These are phyloP conservation scores for Leishmania tarentolae DNA, from an alignment of 208 protist genomes.

Conservation along the genomic window DNA sequence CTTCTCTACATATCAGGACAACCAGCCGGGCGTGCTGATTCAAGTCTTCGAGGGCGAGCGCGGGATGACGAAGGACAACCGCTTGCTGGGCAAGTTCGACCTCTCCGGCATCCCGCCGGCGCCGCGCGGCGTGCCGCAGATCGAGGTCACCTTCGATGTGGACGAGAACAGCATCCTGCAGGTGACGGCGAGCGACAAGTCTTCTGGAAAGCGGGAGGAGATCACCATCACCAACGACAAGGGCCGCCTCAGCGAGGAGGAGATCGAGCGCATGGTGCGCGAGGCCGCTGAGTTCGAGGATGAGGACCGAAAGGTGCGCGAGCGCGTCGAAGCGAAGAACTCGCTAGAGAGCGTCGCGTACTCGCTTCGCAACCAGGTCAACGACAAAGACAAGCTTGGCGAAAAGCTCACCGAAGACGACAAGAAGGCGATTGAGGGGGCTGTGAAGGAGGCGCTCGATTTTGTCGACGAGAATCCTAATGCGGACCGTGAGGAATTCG, in stretches of 20 bases:
- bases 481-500: conserved; percentile 95
- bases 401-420: conserved; percentile 93
- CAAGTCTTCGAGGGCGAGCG: conserved; percentile 96
- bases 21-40: conserved; percentile 91
- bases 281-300: conserved; percentile 93
- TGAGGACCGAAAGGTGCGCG: conserved; percentile 84
- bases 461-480: conserved; percentile 96
- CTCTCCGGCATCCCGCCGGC: conserved; percentile 96
- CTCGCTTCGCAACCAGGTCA: conserved; percentile 94
- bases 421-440: conserved; percentile 83
- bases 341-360: conserved; percentile 96
- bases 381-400: conserved; percentile 92
- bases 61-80: conserved; percentile 88
- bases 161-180: conserved; percentile 98
- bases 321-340: conserved; percentile 93
- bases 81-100: conserved; percentile 95
- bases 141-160: conserved; percentile 98
- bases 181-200: conserved; percentile 96
- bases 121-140: conserved; percentile 94
- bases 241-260: conserved; percentile 92
- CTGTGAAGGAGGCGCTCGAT: conserved; percentile 90
- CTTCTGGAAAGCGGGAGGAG: conserved; percentile 92
- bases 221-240: conserved; percentile 99
- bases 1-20: conserved; percentile 88
- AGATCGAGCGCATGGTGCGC: conserved; percentile 96